These are phyloP conservation scores for Vitis hybrid DNA, from an alignment of 177 flowering plant species.

Conservation along the genomic window DNA sequence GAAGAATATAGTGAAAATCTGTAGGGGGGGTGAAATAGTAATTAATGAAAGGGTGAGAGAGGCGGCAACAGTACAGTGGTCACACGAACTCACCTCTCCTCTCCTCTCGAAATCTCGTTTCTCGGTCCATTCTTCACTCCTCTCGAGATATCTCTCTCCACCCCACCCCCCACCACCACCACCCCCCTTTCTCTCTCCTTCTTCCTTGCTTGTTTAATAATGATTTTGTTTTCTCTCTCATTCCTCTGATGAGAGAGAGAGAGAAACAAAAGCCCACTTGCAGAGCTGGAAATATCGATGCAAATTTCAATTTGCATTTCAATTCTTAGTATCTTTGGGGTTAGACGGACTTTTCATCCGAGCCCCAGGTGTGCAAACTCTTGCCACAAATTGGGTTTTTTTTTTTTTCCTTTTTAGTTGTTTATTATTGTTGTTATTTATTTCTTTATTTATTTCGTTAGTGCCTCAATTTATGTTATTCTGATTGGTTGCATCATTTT, in stretches of 20 bases:
- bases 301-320: no score
- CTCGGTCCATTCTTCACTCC: background rate
- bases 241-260: background rate
- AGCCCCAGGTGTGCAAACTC: background rate
- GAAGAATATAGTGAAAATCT: background rate
- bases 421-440: background rate
- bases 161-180: no score
- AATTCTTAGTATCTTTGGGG: background rate
- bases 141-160: background rate
- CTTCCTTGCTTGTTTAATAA: background rate
- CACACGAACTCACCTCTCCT: background rate
- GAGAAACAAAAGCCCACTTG: background rate
- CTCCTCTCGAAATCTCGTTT: slow-evolving; percentile 7
- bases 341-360: background rate
- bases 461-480: background rate
- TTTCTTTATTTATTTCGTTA: background rate
- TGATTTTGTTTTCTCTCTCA: background rate
- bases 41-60: background rate
- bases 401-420: background rate
- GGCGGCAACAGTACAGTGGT: background rate
- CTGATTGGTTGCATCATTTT: background rate
- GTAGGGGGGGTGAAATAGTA: background rate
- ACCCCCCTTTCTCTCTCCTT: background rate
- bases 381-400: background rate
- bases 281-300: background rate